Conservation (phyloP, 352 stramenopile genomes). For the Ophiocytium majus region DNA sequence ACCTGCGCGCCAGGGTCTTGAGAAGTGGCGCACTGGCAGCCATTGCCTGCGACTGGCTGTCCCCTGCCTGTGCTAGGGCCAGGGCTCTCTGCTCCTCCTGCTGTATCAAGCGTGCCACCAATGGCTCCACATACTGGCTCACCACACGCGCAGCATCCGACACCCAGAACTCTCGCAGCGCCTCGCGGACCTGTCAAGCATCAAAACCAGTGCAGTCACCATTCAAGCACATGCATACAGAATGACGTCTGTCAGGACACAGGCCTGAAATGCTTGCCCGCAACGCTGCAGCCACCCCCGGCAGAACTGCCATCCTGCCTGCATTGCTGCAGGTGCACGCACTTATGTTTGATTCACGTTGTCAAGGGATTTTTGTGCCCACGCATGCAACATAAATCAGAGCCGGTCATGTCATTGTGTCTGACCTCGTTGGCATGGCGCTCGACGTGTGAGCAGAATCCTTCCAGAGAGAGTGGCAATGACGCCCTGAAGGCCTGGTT, state of each 20-base stretch:
- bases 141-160: constrained; percentile 43
- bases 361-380: background rate
- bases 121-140: constrained; percentile 34
- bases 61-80: background rate
- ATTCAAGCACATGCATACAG: too few relatives aligned
- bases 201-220: too few relatives aligned
- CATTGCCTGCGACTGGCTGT: background rate
- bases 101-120: constrained; percentile 16
- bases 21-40: background rate
- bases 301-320: constrained; percentile 17
- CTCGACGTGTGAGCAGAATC: constrained; percentile 77
- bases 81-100: background rate
- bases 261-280: background rate
- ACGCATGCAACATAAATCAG: background rate
- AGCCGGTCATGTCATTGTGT: too few relatives aligned
- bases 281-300: constrained; percentile 5
- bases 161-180: constrained; percentile 48
- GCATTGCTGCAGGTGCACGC: background rate
- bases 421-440: constrained; percentile 72
- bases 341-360: too few relatives aligned
- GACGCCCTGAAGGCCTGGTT: constrained; percentile 66
- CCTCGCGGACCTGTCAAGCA: constrained; percentile 6
- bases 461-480: constrained; percentile 72
- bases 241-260: too few relatives aligned
- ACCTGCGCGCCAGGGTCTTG: background rate